These are phyloP conservation scores for Penicillium silybi DNA, from an alignment of 495 filamentous ascomycete genomes.

Conservation along the genomic window DNA sequence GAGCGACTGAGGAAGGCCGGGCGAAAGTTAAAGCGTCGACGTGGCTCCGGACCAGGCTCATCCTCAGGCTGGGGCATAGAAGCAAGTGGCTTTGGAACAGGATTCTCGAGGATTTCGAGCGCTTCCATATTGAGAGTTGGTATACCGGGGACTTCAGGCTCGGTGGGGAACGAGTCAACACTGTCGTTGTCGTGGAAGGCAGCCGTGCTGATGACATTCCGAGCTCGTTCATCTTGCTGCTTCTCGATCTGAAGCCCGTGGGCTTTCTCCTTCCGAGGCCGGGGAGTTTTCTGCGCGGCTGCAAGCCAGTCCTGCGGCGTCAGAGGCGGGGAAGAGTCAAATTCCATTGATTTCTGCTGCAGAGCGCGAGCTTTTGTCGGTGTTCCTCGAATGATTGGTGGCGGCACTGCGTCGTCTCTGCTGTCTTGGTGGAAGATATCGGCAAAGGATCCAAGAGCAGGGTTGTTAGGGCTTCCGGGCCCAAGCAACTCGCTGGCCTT, in stretches of 20 bases:
- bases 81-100: not conserved
- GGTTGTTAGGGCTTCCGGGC: conserved; percentile 24
- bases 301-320: conserved; percentile 45
- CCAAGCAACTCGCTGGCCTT: conserved; percentile 24
- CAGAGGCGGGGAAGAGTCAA: conserved; percentile 26
- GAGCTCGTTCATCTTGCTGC: conserved; percentile 11
- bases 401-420: conserved; percentile 17
- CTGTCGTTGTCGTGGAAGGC: conserved; percentile 27
- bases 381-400: conserved; percentile 21
- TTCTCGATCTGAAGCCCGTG: conserved; percentile 5
- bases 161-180: conserved; percentile 23
- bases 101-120: conserved; percentile 17
- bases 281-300: conserved; percentile 29
- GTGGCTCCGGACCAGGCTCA: conserved; percentile 21
- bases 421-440: conserved; percentile 21
- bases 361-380: conserved; percentile 15
- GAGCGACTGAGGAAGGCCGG: conserved; percentile 36
- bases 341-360: not conserved
- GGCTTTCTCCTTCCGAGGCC: conserved; percentile 15
- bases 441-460: conserved; percentile 18
- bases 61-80: conserved; percentile 11
- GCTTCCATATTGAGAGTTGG: conserved; percentile 32
- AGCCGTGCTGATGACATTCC: conserved; percentile 7
- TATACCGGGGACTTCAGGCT: conserved; percentile 26
- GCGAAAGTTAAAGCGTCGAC: conserved; percentile 34